Conservation (phyloP, 225 moss, liverwort and hornwort genomes). For the Pseudisothecium myosuroides region DNA sequence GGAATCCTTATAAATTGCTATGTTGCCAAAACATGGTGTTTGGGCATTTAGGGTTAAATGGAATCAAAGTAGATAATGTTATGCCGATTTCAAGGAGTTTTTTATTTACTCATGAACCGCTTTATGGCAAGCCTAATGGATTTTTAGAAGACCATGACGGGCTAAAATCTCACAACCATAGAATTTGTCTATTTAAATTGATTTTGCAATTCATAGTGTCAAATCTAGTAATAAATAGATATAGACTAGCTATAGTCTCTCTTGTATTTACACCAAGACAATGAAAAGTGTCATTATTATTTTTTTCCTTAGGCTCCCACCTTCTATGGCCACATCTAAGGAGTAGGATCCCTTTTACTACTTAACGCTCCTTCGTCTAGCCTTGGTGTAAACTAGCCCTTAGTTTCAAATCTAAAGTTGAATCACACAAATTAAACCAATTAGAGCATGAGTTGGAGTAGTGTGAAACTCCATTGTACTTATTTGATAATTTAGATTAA, state of each 20-base stretch:
- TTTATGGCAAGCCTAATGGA: accelerated
- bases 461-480: accelerated
- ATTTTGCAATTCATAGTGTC: accelerated
- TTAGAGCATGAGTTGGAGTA: neutral
- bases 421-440: neutral
- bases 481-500: neutral
- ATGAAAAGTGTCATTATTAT: neutral
- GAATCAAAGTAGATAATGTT: neutral
- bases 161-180: neutral
- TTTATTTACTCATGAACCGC: accelerated
- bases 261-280: neutral
- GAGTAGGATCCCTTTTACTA: accelerated
- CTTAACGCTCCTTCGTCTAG: accelerated
- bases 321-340: neutral
- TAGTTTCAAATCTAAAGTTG: accelerated
- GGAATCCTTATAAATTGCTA: too few relatives aligned
- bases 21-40: too few relatives aligned
- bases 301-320: neutral
- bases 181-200: neutral
- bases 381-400: accelerated
- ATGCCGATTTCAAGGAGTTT: accelerated
- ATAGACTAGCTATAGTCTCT: accelerated
- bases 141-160: accelerated
- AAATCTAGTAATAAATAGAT: neutral
- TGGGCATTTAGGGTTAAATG: too few relatives aligned